phyloP scores from a whole-genome alignment of 352 stramenopile species.

The Thalassiosira livingstoniorum region DNA sequence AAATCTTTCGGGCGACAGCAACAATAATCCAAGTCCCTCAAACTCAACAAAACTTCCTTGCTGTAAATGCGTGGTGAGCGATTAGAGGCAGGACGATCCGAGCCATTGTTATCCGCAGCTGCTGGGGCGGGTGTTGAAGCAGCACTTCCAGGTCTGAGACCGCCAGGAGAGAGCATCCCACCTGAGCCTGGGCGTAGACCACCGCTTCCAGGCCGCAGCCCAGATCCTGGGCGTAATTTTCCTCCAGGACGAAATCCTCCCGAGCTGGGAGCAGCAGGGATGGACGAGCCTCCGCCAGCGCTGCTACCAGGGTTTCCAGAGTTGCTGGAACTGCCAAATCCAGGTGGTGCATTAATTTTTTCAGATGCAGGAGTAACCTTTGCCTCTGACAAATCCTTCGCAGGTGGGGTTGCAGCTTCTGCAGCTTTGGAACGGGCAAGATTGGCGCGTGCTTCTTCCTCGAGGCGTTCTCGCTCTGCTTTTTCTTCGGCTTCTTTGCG shows the following conservation, averaged over 20 bases:
- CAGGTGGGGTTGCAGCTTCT: conserved; percentile 1
- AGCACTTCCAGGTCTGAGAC: conserved; percentile 40
- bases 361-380: neutral
- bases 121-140: neutral
- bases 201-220: conserved; percentile 35
- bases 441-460: conserved; percentile 43
- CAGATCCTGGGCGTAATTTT: conserved; percentile 31
- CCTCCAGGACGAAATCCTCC: conserved; percentile 21
- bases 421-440: neutral
- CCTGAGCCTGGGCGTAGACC: conserved; percentile 25
- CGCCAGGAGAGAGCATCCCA: conserved; percentile 1
- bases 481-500: conserved; percentile 47
- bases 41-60: conserved; percentile 58
- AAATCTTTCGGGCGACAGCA: conserved; percentile 64
- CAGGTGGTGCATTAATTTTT: neutral
- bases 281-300: neutral
- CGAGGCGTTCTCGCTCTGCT: conserved; percentile 11
- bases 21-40: conserved; percentile 66
- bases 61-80: conserved; percentile 48
- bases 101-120: conserved; percentile 5
- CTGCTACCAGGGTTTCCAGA: neutral
- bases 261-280: neutral
- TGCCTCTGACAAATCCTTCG: neutral
- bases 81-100: neutral
- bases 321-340: neutral